Conservation (phyloP, 768 basidiomycete genomes). For the Termitomyces sp. region DNA sequence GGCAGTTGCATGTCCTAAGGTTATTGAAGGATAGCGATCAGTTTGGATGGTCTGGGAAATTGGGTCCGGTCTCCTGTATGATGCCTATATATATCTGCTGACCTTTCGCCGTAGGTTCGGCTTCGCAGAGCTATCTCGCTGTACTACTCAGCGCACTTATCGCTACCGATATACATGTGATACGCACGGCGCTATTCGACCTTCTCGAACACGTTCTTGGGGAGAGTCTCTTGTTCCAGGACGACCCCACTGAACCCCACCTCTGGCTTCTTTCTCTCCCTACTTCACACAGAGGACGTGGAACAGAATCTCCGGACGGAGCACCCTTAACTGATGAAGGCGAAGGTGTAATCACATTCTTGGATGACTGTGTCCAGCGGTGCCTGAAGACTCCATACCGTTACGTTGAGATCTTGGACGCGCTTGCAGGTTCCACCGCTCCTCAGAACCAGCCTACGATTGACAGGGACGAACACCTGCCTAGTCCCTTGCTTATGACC, state of each 20-base stretch:
- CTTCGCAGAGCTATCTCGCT: conserved; percentile 61
- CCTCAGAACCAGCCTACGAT: neutral
- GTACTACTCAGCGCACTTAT: conserved; percentile 66
- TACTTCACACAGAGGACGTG: conserved; percentile 25
- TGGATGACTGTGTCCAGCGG: conserved; percentile 84
- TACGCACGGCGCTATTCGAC: conserved; percentile 37
- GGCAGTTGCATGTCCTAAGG: conserved; percentile 74
- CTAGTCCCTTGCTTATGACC: conserved; percentile 77
- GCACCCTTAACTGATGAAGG: conserved; percentile 49
- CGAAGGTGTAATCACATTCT: conserved; percentile 53
- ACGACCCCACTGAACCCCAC: conserved; percentile 61
- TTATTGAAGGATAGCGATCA: conserved; percentile 73
- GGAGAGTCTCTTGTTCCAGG: conserved; percentile 74
- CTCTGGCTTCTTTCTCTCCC: conserved; percentile 75
- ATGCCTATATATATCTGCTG: neutral
- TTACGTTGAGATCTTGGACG: conserved; percentile 70
- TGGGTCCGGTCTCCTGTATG: conserved; percentile 42
- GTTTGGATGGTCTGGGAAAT: conserved; percentile 73
- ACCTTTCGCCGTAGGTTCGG: conserved; percentile 18
- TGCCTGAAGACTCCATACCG: conserved; percentile 80
- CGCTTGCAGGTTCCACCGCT: conserved; percentile 19
- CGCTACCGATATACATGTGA: conserved; percentile 41
- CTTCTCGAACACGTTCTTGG: conserved; percentile 66
- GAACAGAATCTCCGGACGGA: conserved; percentile 44
- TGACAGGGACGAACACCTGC: conserved; percentile 27